phyloP scores from a whole-genome alignment of 2,329 filamentous ascomycete genomes.

The Incumbomyces delicatus region DNA sequence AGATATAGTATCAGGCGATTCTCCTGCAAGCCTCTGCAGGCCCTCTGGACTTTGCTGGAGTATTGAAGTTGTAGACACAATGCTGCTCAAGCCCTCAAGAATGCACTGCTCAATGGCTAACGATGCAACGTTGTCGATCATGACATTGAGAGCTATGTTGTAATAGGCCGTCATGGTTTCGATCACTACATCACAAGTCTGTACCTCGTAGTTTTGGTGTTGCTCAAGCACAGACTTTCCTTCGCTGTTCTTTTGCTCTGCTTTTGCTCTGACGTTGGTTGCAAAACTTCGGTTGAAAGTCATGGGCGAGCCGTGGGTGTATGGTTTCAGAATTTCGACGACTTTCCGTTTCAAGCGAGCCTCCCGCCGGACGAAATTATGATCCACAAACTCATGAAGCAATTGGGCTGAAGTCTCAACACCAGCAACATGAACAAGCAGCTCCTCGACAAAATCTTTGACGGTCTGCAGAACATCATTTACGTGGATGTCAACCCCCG shows the following conservation, averaged over 20 bases:
- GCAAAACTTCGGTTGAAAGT: conserved; percentile 9
- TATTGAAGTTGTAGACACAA: conserved; percentile 23
- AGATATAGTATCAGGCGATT: neutral
- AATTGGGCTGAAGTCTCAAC: conserved; percentile 8
- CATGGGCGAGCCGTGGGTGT: conserved; percentile 4
- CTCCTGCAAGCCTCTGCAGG: neutral
- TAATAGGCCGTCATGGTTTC: conserved; percentile 18
- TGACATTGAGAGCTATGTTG: conserved; percentile 23
- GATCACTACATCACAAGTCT: conserved; percentile 2
- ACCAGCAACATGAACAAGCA: conserved; percentile 16
- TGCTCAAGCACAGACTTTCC: neutral
- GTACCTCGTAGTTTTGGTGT: neutral
- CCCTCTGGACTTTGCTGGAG: neutral
- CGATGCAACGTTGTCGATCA: conserved; percentile 29
- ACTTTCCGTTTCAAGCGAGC: conserved; percentile 18
- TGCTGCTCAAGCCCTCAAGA: conserved; percentile 25
- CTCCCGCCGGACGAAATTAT: conserved; percentile 12
- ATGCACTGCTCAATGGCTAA: conserved; percentile 32
- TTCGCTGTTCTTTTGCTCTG: neutral
- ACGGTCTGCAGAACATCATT: conserved; percentile 12
- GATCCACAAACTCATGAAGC: conserved; percentile 15
- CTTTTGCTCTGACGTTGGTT: conserved; percentile 4
- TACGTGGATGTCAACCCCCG: conserved; percentile 3
- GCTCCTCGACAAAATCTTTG: conserved; percentile 14
- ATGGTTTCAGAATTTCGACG: conserved; percentile 19